These are phyloP conservation scores for Candida easanensis DNA, from an alignment of 805 yeast species.

Conservation along the genomic window DNA sequence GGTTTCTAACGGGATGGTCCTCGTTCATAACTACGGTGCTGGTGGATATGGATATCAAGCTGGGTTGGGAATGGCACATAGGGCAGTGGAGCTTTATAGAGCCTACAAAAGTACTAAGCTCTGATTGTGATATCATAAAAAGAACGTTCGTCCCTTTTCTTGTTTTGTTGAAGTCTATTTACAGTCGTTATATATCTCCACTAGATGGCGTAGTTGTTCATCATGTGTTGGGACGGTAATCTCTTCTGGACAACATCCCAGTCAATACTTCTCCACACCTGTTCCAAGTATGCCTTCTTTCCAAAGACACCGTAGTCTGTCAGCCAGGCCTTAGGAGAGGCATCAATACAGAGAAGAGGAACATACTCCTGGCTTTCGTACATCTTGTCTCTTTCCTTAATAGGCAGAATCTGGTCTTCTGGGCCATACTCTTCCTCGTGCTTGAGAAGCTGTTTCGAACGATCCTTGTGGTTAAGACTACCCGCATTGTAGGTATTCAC, in stretches of 20 bases:
- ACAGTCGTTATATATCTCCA: too few species aligned
- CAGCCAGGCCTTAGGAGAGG: constrained; percentile 66
- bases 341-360: constrained; percentile 71
- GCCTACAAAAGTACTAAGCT: too few species aligned
- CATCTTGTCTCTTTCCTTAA: constrained; percentile 30
- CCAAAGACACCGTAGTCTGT: constrained; percentile 80
- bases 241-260: constrained; percentile 61
- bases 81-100: constrained; percentile 38
- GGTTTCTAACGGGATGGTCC: constrained; percentile 35
- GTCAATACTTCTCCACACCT: constrained; percentile 66
- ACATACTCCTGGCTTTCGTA: constrained; percentile 32
- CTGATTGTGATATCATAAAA: too few species aligned
- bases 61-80: constrained; percentile 58
- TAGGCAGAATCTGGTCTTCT: constrained; percentile 34
- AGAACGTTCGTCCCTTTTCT: too few species aligned
- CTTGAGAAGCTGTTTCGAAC: constrained; percentile 40
- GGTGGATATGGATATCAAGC: constrained; percentile 66
- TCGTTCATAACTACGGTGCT: constrained; percentile 74
- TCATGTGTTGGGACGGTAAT: constrained; percentile 4
- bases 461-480: constrained; percentile 64
- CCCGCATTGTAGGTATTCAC: constrained; percentile 90
- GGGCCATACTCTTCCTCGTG: constrained; percentile 14
- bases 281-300: constrained; percentile 58
- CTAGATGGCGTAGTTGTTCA: too few species aligned
- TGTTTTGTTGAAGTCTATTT: too few species aligned